Evolutionary conservation across 2,329 filamentous ascomycete species (phyloP).

Genomic region (Alternaria burnsii): DNA sequence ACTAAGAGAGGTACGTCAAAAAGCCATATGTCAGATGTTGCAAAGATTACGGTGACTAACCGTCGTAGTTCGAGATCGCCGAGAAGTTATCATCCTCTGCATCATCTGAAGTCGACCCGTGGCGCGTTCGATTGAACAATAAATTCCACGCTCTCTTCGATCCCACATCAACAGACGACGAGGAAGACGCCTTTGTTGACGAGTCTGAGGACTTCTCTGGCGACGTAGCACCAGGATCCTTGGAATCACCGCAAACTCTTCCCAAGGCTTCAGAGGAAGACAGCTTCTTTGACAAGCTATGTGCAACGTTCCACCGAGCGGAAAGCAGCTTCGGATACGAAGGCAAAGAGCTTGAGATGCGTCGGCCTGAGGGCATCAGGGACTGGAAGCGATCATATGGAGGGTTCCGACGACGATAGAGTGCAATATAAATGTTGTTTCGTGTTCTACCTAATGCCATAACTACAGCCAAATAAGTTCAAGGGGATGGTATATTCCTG

Average conservation of each 20-base stretch:
- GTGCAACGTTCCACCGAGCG: conserved; percentile 32
- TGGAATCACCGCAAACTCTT: conserved; percentile 46
- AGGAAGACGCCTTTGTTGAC: conserved; percentile 12
- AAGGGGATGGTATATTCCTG: neutral
- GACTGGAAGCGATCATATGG: conserved; percentile 39
- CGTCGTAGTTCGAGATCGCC: conserved; percentile 43
- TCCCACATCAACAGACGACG: conserved; percentile 25
- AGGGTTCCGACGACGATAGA: conserved; percentile 20
- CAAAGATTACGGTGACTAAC: conserved; percentile 17
- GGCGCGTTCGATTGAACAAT: conserved; percentile 28
- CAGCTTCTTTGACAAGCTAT: conserved; percentile 31
- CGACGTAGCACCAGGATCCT: conserved; percentile 47
- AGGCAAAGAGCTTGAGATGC: conserved; percentile 45
- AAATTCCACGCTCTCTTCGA: conserved; percentile 35
- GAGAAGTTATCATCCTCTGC: conserved; percentile 37
- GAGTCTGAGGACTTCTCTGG: conserved; percentile 41
- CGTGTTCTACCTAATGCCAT: neutral
- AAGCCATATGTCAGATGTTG: neutral
- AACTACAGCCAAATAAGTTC: neutral
- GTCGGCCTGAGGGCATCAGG: conserved; percentile 42
- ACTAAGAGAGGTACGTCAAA: conserved; percentile 41
- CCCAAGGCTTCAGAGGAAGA: conserved; percentile 31
- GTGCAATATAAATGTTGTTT: neutral
- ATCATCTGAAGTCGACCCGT: conserved; percentile 25
- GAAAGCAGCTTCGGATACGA: conserved; percentile 43